phyloP scores from a whole-genome alignment of 495 filamentous ascomycete genomes.

The Alectoria sarmentosa region DNA sequence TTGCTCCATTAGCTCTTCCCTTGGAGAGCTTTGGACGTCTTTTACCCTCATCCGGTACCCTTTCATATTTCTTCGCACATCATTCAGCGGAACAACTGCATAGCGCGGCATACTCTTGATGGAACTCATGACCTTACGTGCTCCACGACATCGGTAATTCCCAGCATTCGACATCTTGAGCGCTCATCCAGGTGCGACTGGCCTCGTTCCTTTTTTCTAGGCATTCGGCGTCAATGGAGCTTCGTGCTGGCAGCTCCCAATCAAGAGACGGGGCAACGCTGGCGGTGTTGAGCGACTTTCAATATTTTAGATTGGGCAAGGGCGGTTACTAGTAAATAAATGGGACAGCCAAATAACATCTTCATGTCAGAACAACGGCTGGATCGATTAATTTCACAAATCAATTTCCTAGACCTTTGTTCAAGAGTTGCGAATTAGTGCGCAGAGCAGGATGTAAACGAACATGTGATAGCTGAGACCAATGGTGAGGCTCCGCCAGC shows the following conservation, averaged over 20 bases:
- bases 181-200: neutral
- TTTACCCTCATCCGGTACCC: neutral
- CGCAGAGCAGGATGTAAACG: neutral
- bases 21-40: slow-evolving; percentile 4
- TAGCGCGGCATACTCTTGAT: slow-evolving; percentile 21
- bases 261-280: slow-evolving; percentile 4
- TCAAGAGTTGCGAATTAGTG: neutral
- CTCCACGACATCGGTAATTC: slow-evolving; percentile 18
- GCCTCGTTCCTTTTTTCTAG: neutral
- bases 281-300: neutral
- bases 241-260: slow-evolving; percentile 7
- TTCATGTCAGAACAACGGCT: slow-evolving; percentile 6
- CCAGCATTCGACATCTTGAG: slow-evolving; percentile 5
- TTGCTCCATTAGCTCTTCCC: slow-evolving; percentile 1
- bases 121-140: slow-evolving; percentile 22
- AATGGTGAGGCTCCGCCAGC: neutral
- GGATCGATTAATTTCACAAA: slow-evolving; percentile 1
- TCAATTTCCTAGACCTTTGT: neutral
- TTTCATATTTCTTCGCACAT: neutral
- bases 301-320: slow-evolving; percentile 5
- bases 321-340: slow-evolving; percentile 11
- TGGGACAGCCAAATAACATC: slow-evolving; percentile 6
- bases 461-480: neutral
- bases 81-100: slow-evolving; percentile 18
- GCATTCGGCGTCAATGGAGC: neutral